Conservation (phyloP, 805 yeast species). For the Sugiyamaella qingdaonensis region DNA sequence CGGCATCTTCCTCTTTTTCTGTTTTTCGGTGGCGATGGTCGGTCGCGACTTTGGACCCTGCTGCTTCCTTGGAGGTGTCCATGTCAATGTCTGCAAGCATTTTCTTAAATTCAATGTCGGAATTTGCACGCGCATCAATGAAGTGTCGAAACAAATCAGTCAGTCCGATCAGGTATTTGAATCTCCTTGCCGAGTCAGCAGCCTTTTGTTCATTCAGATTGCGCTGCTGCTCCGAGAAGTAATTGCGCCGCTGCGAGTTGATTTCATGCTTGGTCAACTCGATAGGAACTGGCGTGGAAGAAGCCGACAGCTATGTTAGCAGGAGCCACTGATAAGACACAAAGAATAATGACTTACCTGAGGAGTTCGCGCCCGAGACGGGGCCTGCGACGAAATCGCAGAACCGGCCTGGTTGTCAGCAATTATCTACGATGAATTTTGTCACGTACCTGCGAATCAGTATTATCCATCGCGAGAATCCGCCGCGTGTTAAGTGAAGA, state of each 20-base stretch:
- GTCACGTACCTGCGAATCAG: background rate
- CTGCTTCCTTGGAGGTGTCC: slow-evolving; percentile 15
- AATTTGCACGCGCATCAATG: slow-evolving; percentile 73
- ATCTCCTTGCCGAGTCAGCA: slow-evolving; percentile 69
- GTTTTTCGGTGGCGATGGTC: slow-evolving; percentile 70
- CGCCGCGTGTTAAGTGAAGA: too few species aligned
- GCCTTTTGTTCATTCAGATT: slow-evolving; percentile 27
- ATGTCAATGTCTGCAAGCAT: slow-evolving; percentile 31
- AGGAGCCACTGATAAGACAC: background rate
- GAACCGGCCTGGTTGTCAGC: slow-evolving; percentile 3
- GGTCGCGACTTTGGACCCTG: slow-evolving; percentile 18
- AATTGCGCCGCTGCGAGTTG: slow-evolving; percentile 24
- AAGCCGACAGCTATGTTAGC: slow-evolving; percentile 1
- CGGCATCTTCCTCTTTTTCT: slow-evolving; percentile 95
- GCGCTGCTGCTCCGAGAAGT: slow-evolving; percentile 30
- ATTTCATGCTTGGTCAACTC: slow-evolving; percentile 24
- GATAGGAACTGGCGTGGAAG: slow-evolving; percentile 22
- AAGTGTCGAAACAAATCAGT: slow-evolving; percentile 87
- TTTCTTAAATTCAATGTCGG: slow-evolving; percentile 57
- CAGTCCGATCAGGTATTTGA: slow-evolving; percentile 72
- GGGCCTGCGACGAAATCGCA: slow-evolving; percentile 9
- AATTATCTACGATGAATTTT: background rate
- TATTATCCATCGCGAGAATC: background rate
- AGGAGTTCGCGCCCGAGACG: slow-evolving; percentile 16
- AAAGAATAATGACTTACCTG: slow-evolving; percentile 6